These are phyloP conservation scores for Xerocomellus intermedius DNA, from an alignment of 768 basidiomycete genomes.

Conservation along the genomic window DNA sequence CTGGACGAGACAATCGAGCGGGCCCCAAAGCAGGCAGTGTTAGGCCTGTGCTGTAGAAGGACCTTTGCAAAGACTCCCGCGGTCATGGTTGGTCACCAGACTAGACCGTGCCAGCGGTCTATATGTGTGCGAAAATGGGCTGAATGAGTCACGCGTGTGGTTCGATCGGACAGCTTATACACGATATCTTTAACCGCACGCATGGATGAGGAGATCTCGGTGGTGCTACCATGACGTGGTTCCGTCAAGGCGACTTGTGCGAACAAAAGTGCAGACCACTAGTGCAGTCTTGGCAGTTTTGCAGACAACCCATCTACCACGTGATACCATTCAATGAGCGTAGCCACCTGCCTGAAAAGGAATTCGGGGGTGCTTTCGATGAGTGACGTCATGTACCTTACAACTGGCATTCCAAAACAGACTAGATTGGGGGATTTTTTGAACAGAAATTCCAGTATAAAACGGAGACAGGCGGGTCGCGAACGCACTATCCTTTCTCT, in stretches of 20 bases:
- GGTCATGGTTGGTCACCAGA: too few relatives aligned
- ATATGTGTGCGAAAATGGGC: constrained; percentile 3
- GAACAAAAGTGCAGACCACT: too few relatives aligned
- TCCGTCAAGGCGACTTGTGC: neutral
- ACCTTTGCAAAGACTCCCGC: constrained; percentile 92
- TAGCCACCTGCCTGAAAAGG: constrained; percentile 1
- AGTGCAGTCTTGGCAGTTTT: neutral
- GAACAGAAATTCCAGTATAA: constrained; percentile 20
- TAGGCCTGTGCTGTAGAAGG: constrained; percentile 79
- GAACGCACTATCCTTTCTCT: constrained; percentile 1
- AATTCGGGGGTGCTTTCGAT: constrained; percentile 4
- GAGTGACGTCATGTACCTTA: constrained; percentile 29
- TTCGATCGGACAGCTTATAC: constrained; percentile 34
- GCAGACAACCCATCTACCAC: neutral
- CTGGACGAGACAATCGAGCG: constrained; percentile 58
- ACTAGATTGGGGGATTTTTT: constrained; percentile 2
- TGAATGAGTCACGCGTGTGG: neutral
- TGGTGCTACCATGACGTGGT: neutral
- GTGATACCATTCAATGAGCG: constrained; percentile 5
- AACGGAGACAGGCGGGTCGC: constrained; percentile 6
- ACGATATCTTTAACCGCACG: constrained; percentile 45
- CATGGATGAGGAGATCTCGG: neutral
- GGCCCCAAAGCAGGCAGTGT: constrained; percentile 55
- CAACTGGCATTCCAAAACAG: constrained; percentile 19
- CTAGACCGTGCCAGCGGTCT: constrained; percentile 74